Conservation (phyloP, 2,329 filamentous ascomycete genomes). For the Podosphaera fusca region DNA sequence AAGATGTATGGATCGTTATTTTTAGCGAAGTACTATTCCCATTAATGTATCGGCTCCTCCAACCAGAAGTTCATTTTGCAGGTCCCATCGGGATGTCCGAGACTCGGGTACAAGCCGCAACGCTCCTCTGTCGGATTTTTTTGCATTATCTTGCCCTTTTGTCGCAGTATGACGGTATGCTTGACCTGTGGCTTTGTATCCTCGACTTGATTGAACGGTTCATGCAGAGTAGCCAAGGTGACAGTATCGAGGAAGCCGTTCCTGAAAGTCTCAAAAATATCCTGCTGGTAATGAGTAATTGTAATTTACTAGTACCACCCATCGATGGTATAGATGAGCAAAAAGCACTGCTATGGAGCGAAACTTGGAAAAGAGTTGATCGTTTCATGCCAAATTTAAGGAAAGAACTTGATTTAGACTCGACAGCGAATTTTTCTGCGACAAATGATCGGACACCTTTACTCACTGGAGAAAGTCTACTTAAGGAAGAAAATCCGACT, state of each 20-base stretch:
- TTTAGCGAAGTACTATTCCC: conserved; percentile 89
- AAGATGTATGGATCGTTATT: conserved; percentile 84
- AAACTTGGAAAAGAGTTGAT: conserved; percentile 43
- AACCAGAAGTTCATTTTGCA: conserved; percentile 81
- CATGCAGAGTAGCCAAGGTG: conserved; percentile 85
- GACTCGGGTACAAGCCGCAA: conserved; percentile 76
- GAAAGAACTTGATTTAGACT: conserved; percentile 30
- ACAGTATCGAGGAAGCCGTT: conserved; percentile 81
- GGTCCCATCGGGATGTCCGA: conserved; percentile 89
- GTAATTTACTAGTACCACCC: conserved; percentile 50
- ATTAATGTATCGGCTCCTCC: conserved; percentile 63
- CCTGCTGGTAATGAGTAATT: conserved; percentile 79
- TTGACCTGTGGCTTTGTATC: conserved; percentile 80
- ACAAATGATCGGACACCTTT: neutral
- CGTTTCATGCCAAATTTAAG: conserved; percentile 38
- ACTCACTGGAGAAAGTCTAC: neutral
- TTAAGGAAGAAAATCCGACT: neutral
- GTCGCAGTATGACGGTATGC: conserved; percentile 67
- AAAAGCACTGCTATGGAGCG: conserved; percentile 33
- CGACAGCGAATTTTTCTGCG: conserved; percentile 3
- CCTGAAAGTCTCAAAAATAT: conserved; percentile 93
- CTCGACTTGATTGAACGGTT: conserved; percentile 86
- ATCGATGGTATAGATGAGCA: conserved; percentile 24
- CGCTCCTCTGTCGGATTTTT: conserved; percentile 84
- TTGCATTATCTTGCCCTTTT: conserved; percentile 75